A percentile compares a stretch with the other conserved stretches of the same genome.
Evolutionary conservation across 2,329 filamentous ascomycete species (phyloP).

Genomic region (Talaromyces sp.): DNA sequence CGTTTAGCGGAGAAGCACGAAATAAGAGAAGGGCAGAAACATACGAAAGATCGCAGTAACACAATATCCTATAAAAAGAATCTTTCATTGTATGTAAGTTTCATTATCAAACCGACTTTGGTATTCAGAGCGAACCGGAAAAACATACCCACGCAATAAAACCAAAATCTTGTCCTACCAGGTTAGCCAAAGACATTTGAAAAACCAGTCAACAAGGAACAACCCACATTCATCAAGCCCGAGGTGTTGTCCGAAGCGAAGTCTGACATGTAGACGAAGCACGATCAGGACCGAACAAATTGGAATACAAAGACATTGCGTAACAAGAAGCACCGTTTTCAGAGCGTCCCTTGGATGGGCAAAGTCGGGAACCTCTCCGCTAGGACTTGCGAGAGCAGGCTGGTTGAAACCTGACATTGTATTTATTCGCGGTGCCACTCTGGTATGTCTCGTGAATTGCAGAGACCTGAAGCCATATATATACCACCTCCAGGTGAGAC

Average conservation of each 20-base stretch:
- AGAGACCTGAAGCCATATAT: too few relatives aligned
- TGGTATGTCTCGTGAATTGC: not conserved
- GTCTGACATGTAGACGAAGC: slow-evolving; percentile 28
- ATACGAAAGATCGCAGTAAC: slow-evolving; percentile 32
- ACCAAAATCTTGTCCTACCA: slow-evolving; percentile 12
- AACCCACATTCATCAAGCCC: slow-evolving; percentile 33
- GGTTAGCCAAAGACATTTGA: slow-evolving; percentile 2
- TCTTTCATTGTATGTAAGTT: slow-evolving; percentile 10
- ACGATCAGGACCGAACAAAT: slow-evolving; percentile 29
- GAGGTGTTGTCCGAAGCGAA: slow-evolving; percentile 28
- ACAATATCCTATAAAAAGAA: slow-evolving; percentile 17
- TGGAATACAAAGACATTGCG: slow-evolving; percentile 33
- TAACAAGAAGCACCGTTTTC: slow-evolving; percentile 30
- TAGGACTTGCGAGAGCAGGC: slow-evolving; percentile 16
- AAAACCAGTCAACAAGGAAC: slow-evolving; percentile 4
- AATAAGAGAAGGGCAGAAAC: slow-evolving; percentile 19
- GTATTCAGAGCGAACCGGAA: not conserved
- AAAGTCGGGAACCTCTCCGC: slow-evolving; percentile 18
- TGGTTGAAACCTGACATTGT: not conserved
- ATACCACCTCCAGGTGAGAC: too few relatives aligned
- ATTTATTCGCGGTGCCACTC: too few relatives aligned
- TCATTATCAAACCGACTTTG: not conserved
- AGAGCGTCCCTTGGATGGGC: slow-evolving; percentile 25
- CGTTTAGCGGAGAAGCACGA: not conserved
- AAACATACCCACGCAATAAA: slow-evolving; percentile 20